Base-by-base conservation (phyloP, 331 rosid species). In the Rhamnella rubrinervis region DNA sequence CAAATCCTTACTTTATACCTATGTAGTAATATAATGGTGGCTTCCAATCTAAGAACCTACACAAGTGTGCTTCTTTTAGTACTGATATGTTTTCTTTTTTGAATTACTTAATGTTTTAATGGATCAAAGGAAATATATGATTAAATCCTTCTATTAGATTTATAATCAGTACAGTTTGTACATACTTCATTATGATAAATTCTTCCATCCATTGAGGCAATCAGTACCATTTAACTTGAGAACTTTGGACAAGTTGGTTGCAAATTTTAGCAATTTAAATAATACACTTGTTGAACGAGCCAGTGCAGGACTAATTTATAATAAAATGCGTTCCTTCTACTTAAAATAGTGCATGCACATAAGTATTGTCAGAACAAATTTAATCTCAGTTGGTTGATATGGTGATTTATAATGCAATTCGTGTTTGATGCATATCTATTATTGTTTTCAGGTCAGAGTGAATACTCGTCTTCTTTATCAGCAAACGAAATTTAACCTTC, bases 401-500 rank as follows among this genome's bases (percentile, higher is more conserved):
- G 47, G 52, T 70, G 21, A 20, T 53, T 12, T n/a, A 53, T 49
- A 56, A 67, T 61, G 35, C 40, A 47, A 47, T n/a, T 25, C 44
- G 39, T n/a, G 53, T 52, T 23, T 82, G 72, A 80, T 59, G 44
- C 61, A 71, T 17, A 35, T 65, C 41, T 73, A 63, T 56, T 67
- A 63, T 71, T 76, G 70, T 67, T 80, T 82, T 74, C 92, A 93
- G 98, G 98, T 93, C 78, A 85, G 98, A 80, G 98, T 93, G 63
- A 93, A 93, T 78, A 93, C 98, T 28, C 92, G 97, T 53, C 98
- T 93, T 78, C 95, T 93, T 46, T 93, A 93, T 80, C 98, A 93
- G 82, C 98, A 93, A 85, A 93, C 98, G 47, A 93, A 93, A 79
- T 93, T 93, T 80, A 93, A 93, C 69, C 98, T 93, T 80, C 96